A percentile compares a stretch with the other conserved stretches of the same genome.
Conservation (phyloP, 164 flowering plant species). For the Dillenia turbinata region DNA sequence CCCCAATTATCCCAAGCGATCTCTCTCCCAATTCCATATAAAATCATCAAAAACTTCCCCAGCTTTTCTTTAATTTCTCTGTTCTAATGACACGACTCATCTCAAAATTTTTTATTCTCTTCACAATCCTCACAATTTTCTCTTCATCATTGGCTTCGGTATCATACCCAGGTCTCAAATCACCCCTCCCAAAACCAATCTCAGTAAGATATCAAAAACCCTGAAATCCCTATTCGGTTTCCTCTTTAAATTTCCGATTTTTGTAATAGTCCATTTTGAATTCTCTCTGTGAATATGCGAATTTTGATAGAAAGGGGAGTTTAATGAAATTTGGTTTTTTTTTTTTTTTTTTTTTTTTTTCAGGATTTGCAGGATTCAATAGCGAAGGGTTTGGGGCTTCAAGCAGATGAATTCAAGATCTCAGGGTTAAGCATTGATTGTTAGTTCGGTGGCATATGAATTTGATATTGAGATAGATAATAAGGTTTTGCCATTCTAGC, state of each 20-base stretch:
- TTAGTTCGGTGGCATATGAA: conserved; percentile 79
- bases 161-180: conserved; percentile 26
- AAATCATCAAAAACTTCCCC: not conserved
- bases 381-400: conserved; percentile 78
- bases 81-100: conserved; percentile 4
- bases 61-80: not conserved
- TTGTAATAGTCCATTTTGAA: not conserved
- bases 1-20: not conserved
- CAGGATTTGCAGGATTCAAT: conserved; percentile 88
- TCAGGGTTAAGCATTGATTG: conserved; percentile 76
- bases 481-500: conserved; percentile 72
- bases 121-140: conserved; percentile 11
- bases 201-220: conserved; percentile 38
- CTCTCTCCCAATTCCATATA: not conserved
- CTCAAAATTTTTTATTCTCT: conserved; percentile 17
- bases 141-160: conserved; percentile 25
- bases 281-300: not conserved
- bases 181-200: conserved; percentile 56
- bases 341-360: too few species aligned
- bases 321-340: not conserved
- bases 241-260: not conserved
- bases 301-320: too few species aligned
- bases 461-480: conserved; percentile 80
- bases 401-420: conserved; percentile 71
- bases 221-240: not conserved